Evolutionary conservation across 2,329 filamentous ascomycete genomes (phyloP).

Genomic region (Botrytis cinerea): DNA sequence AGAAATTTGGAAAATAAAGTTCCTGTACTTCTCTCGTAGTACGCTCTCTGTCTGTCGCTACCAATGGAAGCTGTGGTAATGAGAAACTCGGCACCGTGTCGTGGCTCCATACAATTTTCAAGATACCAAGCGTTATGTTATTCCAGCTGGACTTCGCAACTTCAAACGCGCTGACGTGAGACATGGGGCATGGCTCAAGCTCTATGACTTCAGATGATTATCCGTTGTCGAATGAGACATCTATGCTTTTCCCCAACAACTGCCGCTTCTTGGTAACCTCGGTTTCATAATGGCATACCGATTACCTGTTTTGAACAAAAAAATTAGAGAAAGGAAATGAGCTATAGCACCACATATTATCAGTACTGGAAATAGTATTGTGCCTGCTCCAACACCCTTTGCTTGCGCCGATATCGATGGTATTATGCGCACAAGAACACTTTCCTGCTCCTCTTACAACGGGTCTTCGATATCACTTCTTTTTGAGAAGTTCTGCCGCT

Average conservation of each 20-base stretch:
- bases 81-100: slow-evolving; percentile 34
- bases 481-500: not conserved
- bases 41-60: slow-evolving; percentile 43
- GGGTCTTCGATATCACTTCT: not conserved
- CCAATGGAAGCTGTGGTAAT: slow-evolving; percentile 29
- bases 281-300: slow-evolving; percentile 56
- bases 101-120: slow-evolving; percentile 54
- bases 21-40: slow-evolving; percentile 58
- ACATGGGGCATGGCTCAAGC: slow-evolving; percentile 32
- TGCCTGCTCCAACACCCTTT: slow-evolving; percentile 32
- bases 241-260: slow-evolving; percentile 33
- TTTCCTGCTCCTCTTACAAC: not conserved
- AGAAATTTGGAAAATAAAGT: slow-evolving; percentile 59
- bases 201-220: slow-evolving; percentile 28
- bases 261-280: slow-evolving; percentile 38
- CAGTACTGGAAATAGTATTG: slow-evolving; percentile 21
- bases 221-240: slow-evolving; percentile 27
- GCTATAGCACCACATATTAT: slow-evolving; percentile 54
- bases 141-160: slow-evolving; percentile 51
- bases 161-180: slow-evolving; percentile 47
- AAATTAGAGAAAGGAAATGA: slow-evolving; percentile 61
- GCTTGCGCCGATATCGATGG: slow-evolving; percentile 57
- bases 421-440: not conserved
- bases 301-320: slow-evolving; percentile 55
- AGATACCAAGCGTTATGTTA: slow-evolving; percentile 55